Percentiles rank a stretch among this genome's conserved stretches.
Conservation (phyloP, 495 filamentous ascomycete genomes). For the Cairneyella variabilis region DNA sequence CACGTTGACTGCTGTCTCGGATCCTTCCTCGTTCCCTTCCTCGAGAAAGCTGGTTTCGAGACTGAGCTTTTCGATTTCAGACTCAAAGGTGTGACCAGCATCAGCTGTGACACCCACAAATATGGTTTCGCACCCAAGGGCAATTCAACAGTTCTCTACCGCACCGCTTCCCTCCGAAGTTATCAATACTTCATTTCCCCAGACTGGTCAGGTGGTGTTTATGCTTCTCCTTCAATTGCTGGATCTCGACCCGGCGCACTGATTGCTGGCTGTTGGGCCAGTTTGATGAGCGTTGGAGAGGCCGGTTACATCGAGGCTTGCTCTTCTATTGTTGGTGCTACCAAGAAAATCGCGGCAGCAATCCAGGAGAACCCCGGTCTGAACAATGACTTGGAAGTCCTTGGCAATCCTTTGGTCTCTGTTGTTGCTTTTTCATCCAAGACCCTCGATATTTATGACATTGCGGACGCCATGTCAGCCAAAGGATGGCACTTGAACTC, state of each 20-base stretch:
- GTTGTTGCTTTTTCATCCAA: slow-evolving; percentile 84
- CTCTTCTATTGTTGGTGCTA: slow-evolving; percentile 79
- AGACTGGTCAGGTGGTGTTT: slow-evolving; percentile 94
- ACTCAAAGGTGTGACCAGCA: slow-evolving; percentile 87
- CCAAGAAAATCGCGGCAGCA: slow-evolving; percentile 77
- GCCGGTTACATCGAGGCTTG: slow-evolving; percentile 84
- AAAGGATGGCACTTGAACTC: slow-evolving; percentile 94
- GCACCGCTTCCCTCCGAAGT: slow-evolving; percentile 66
- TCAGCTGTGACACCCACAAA: slow-evolving; percentile 96
- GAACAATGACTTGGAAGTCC: slow-evolving; percentile 65
- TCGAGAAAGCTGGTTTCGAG: slow-evolving; percentile 87
- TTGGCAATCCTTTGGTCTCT: slow-evolving; percentile 83
- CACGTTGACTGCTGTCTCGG: slow-evolving; percentile 98
- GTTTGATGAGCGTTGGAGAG: slow-evolving; percentile 82
- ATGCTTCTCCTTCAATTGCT: slow-evolving; percentile 85
- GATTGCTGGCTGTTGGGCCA: slow-evolving; percentile 92
- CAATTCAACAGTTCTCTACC: slow-evolving; percentile 88
- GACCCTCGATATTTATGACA: slow-evolving; percentile 78
- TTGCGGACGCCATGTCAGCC: slow-evolving; percentile 76
- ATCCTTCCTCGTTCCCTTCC: slow-evolving; percentile 89
- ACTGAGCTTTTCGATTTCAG: slow-evolving; percentile 88
- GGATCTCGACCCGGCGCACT: slow-evolving; percentile 89
- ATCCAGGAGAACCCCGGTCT: slow-evolving; percentile 64
- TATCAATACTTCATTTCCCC: slow-evolving; percentile 97
- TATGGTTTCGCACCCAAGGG: slow-evolving; percentile 99